Evolutionary conservation across 805 yeast genomes (phyloP).

Genomic region (Starmera dryadoides): DNA sequence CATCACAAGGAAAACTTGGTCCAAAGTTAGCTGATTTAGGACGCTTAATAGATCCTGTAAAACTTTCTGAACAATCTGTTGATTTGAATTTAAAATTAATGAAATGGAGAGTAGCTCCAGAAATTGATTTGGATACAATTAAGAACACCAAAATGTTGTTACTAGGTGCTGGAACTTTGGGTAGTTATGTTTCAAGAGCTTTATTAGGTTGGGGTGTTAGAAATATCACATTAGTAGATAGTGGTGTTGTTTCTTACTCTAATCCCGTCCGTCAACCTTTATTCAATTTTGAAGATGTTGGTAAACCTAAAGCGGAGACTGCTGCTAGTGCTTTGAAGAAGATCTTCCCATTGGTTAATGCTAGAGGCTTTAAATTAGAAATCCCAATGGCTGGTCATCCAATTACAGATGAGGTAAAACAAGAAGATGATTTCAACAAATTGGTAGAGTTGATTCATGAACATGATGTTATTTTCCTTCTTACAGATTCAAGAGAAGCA

Average conservation of each 20-base stretch:
- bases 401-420: conserved; percentile 45
- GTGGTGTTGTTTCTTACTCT: conserved; percentile 80
- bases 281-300: conserved; percentile 74
- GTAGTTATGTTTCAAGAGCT: conserved; percentile 83
- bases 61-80: conserved; percentile 85
- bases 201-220: conserved; percentile 93
- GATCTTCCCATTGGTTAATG: conserved; percentile 71
- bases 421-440: conserved; percentile 42
- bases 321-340: conserved; percentile 70
- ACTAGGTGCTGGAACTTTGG: conserved; percentile 95
- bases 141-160: conserved; percentile 57
- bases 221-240: conserved; percentile 81
- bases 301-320: conserved; percentile 63
- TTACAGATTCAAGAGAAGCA: conserved; percentile 93
- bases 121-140: conserved; percentile 60
- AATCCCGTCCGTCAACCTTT: conserved; percentile 95
- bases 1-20: conserved; percentile 59
- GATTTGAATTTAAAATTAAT: conserved; percentile 85
- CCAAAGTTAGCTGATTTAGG: conserved; percentile 85
- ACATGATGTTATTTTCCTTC: conserved; percentile 73
- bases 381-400: conserved; percentile 98
- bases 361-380: conserved; percentile 57
- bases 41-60: conserved; percentile 69
- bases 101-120: conserved; percentile 95
- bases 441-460: conserved; percentile 46